Evolutionary conservation across 129 eudicot species (phyloP), one percentile per base, ranked within the genome.

Genomic region (Helianthus annuus): DNA sequence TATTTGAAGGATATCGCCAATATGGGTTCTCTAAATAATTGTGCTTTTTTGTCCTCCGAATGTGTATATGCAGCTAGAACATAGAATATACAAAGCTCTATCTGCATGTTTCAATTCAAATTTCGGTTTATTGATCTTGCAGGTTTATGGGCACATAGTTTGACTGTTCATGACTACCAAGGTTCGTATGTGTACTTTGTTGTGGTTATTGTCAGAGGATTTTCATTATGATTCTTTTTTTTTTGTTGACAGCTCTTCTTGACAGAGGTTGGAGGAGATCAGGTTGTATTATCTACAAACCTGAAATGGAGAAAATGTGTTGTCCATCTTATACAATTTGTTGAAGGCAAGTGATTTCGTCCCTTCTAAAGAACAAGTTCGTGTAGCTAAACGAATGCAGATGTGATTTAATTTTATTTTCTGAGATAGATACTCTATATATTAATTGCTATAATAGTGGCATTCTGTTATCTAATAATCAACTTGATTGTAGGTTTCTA

Each of bases 191-290:
- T 75, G 27, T 38, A 54, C 12, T 16, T 44, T 61, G 6, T 24
- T 24, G 29, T 24, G 29, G 29, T 24, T 24, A 24, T 24, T 24
- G 2, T 24, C 29, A 24, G 29, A 24, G 2, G 29, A 24, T 24
- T 24, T 24, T 24, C 29, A 24, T 24, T 24, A 24, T 1, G 29
- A 24, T 24, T 24, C 0, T 16, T 40, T 48, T 12, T 65, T 65
- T 49, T 4, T 10, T 60, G 64, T 22, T 74, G 58, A 60, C 85
- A 94, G 99, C 88, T 79, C 99, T 94, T 82, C 97, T 94, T 66
- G 99, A 94, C 83, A 83, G 96, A 87, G 99, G 99, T 45, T 94
- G 99, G 97, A 88, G 99, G 79, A 90, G 99, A 80, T 88, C 97
- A 49, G 99, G 99, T 19, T 94, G 93, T 83, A 90, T 56, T 74